A percentile compares a stretch with the other conserved stretches of the same genome.
These are phyloP conservation scores for Metahyphopichia silvanorum DNA, from an alignment of 805 yeast genomes.

Conservation along the genomic window DNA sequence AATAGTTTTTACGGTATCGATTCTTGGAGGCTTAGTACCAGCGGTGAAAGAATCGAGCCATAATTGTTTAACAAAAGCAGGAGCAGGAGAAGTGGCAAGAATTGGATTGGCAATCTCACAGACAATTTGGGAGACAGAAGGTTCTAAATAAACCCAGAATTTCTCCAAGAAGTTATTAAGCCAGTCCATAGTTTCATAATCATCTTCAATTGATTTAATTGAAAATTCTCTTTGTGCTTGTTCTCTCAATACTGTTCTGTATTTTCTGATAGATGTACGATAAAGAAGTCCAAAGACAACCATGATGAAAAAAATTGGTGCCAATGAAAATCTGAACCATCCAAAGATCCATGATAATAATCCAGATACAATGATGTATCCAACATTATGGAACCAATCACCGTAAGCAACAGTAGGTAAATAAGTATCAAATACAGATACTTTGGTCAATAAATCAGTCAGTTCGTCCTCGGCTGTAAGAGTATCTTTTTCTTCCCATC, in stretches of 20 bases:
- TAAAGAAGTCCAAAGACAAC: slow-evolving; percentile 64
- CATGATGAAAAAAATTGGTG: slow-evolving; percentile 75
- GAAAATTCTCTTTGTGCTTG: slow-evolving; percentile 84
- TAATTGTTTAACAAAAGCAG: slow-evolving; percentile 76
- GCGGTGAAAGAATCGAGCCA: slow-evolving; percentile 88
- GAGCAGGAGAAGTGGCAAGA: slow-evolving; percentile 72
- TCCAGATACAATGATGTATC: slow-evolving; percentile 61
- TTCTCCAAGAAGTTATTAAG: slow-evolving; percentile 82
- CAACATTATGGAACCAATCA: slow-evolving; percentile 96
- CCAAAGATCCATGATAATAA: slow-evolving; percentile 78
- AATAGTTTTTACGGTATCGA: slow-evolving; percentile 85
- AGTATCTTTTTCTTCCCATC: slow-evolving; percentile 70
- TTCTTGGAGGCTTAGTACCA: slow-evolving; percentile 94
- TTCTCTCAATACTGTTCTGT: slow-evolving; percentile 72
- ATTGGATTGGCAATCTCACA: slow-evolving; percentile 83
- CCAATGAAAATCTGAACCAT: slow-evolving; percentile 68
- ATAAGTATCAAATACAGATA: slow-evolving; percentile 72
- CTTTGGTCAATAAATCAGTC: slow-evolving; percentile 63
- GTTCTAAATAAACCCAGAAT: slow-evolving; percentile 91
- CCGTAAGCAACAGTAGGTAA: slow-evolving; percentile 79
- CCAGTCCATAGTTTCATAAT: slow-evolving; percentile 96
- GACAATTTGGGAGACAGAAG: slow-evolving; percentile 80
- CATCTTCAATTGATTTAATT: slow-evolving; percentile 76
- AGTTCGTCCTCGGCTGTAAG: slow-evolving; percentile 68
- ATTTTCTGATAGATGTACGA: slow-evolving; percentile 78